Conservation (phyloP, 2,329 filamentous ascomycete genomes). For the Bipolaris gigantea region DNA sequence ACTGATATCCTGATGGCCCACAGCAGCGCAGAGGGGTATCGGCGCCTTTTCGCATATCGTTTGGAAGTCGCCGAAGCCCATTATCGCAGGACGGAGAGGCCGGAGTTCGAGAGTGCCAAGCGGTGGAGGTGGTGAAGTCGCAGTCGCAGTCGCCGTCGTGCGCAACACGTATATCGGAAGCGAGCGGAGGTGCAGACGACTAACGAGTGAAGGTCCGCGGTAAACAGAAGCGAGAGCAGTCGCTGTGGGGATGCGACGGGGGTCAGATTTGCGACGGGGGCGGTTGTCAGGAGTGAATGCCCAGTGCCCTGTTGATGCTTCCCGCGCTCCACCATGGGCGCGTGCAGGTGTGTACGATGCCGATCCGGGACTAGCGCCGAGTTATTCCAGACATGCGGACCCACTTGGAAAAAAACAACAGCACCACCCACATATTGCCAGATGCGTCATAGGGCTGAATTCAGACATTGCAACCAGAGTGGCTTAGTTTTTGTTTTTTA, state of each 20-base stretch:
- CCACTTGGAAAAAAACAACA: conserved; percentile 3
- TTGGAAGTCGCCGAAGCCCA: conserved; percentile 91
- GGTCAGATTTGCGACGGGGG: conserved; percentile 22
- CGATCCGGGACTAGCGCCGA: conserved; percentile 1
- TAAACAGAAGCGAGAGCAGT: conserved; percentile 24
- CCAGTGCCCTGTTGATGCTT: conserved; percentile 22
- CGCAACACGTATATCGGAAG: conserved; percentile 3
- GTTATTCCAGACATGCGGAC: conserved; percentile 2
- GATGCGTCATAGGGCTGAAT: not conserved
- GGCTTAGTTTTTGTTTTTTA: not conserved
- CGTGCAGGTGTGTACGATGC: conserved; percentile 1
- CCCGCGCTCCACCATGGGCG: conserved; percentile 15
- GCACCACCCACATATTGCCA: not conserved
- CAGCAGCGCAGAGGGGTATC: conserved; percentile 81
- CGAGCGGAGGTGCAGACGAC: conserved; percentile 16
- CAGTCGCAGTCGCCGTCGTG: conserved; percentile 2
- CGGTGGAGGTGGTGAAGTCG: conserved; percentile 12
- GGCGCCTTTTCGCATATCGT: conserved; percentile 82
- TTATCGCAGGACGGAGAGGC: conserved; percentile 39
- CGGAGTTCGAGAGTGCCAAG: conserved; percentile 15
- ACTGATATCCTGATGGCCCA: conserved; percentile 73
- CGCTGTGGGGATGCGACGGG: conserved; percentile 25
- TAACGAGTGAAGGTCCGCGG: conserved; percentile 29
- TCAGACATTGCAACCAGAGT: not conserved
- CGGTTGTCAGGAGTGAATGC: conserved; percentile 40